Evolutionary conservation across 768 basidiomycete species (phyloP).

Genomic region (Dendrothele bispora): DNA sequence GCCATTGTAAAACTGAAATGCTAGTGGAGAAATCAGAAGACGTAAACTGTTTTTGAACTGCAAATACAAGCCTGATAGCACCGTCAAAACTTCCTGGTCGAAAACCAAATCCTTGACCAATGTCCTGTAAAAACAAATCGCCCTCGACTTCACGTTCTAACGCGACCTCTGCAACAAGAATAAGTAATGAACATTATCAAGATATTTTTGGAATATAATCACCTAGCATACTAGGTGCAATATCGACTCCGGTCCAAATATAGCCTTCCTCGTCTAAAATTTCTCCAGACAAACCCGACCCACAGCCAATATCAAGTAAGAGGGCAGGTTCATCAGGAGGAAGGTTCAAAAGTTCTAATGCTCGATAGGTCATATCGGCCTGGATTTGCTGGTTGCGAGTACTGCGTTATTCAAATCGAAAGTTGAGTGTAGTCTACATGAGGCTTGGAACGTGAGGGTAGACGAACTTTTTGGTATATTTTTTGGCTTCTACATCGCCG

Average conservation of each 20-base stretch:
- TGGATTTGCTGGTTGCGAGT: conserved; percentile 96
- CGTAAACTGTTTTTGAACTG: conserved; percentile 4
- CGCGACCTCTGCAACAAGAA: conserved; percentile 74
- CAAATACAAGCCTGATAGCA: conserved; percentile 76
- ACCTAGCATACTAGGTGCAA: conserved; percentile 98
- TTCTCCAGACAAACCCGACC: conserved; percentile 95
- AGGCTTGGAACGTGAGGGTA: background rate
- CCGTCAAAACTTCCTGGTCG: conserved; percentile 97
- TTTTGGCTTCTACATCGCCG: conserved; percentile 91
- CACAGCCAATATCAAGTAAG: conserved; percentile 94
- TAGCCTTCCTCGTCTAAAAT: conserved; percentile 95
- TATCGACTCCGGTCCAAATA: conserved; percentile 90
- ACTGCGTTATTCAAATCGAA: conserved; percentile 39
- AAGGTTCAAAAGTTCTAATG: conserved; percentile 85
- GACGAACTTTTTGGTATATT: conserved; percentile 92
- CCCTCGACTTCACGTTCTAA: conserved; percentile 94
- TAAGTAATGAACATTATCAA: background rate
- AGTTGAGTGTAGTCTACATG: conserved; percentile 13
- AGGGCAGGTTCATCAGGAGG: conserved; percentile 79
- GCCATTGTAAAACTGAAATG: conserved; percentile 98
- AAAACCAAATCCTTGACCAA: conserved; percentile 97
- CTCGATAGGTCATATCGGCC: conserved; percentile 95
- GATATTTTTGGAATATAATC: conserved; percentile 22
- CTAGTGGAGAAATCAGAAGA: conserved; percentile 38
- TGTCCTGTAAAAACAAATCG: conserved; percentile 95